Evolutionary conservation across 2,329 filamentous ascomycete genomes (phyloP).

Genomic region (Chaetomium olivaceum): DNA sequence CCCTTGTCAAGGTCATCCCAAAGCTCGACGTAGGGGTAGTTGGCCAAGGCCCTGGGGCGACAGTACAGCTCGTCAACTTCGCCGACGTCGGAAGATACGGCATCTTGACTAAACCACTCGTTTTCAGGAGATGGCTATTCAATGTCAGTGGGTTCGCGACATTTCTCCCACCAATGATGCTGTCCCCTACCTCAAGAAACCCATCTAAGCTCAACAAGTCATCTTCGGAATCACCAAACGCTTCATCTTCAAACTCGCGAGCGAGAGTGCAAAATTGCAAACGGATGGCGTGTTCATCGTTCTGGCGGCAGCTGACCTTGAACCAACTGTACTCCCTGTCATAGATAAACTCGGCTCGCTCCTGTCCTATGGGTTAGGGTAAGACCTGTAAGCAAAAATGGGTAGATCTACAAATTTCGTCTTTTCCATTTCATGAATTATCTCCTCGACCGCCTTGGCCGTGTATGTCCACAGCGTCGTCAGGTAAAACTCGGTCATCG

Average conservation of each 20-base stretch:
- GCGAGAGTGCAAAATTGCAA: slow-evolving; percentile 17
- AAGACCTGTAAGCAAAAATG: not conserved
- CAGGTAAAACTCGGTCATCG: slow-evolving; percentile 33
- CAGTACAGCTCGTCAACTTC: not conserved
- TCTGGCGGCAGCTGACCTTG: slow-evolving; percentile 28
- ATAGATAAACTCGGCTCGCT: slow-evolving; percentile 30
- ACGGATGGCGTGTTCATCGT: slow-evolving; percentile 24
- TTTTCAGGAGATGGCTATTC: slow-evolving; percentile 21
- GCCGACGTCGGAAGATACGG: not conserved
- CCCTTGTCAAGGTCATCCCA: slow-evolving; percentile 34
- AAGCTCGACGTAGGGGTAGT: slow-evolving; percentile 11
- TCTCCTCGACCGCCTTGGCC: slow-evolving; percentile 26
- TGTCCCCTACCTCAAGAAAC: slow-evolving; percentile 4
- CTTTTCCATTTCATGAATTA: slow-evolving; percentile 29
- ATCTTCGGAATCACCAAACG: slow-evolving; percentile 7
- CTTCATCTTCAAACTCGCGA: slow-evolving; percentile 23
- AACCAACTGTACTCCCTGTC: slow-evolving; percentile 33
- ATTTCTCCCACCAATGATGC: not conserved
- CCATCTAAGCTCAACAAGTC: slow-evolving; percentile 16
- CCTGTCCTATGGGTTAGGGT: slow-evolving; percentile 19
- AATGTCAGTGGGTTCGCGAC: not conserved
- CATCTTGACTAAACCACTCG: slow-evolving; percentile 19
- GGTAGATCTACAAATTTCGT: slow-evolving; percentile 22
- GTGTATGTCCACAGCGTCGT: slow-evolving; percentile 35
- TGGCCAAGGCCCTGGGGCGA: not conserved